Conservation (phyloP, 2,329 filamentous ascomycete genomes). For the Penicillium paneum region DNA sequence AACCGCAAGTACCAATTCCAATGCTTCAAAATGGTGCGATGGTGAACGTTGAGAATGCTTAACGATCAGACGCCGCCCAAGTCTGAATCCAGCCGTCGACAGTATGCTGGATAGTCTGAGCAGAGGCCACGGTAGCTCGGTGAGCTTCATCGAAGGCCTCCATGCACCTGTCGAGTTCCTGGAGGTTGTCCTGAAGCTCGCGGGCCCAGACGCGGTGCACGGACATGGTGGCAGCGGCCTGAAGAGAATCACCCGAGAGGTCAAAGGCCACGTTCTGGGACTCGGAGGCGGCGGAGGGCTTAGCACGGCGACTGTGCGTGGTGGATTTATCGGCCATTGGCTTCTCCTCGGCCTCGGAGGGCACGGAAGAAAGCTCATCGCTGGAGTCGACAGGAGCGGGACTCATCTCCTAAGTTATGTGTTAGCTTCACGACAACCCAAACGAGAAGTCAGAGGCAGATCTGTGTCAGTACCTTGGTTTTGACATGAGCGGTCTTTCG, state of each 20-base stretch:
- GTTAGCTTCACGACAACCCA: neutral
- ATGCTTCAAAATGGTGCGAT: neutral
- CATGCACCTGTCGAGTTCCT: constrained; percentile 56
- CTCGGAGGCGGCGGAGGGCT: neutral
- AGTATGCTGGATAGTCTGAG: constrained; percentile 14
- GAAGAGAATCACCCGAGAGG: constrained; percentile 13
- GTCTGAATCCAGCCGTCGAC: constrained; percentile 22
- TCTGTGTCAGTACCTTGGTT: neutral
- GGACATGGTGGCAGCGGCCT: constrained; percentile 30
- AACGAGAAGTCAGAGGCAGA: neutral
- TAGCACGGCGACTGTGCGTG: neutral
- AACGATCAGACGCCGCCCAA: constrained; percentile 14
- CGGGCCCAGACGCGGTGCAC: constrained; percentile 54
- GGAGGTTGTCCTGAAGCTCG: constrained; percentile 56
- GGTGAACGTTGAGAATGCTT: neutral
- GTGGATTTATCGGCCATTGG: neutral
- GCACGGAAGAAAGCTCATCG: neutral
- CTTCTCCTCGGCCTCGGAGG: neutral
- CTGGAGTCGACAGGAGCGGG: neutral
- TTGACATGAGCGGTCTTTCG: neutral
- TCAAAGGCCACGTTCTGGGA: neutral
- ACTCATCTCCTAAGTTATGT: neutral
- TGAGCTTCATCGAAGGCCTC: constrained; percentile 41
- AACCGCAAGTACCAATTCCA: neutral
- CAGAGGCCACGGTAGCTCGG: neutral